Evolutionary conservation across 129 eudicot species (phyloP), one percentile per base, ranked within the genome.

Genomic region (Flaveria sonorensis): DNA sequence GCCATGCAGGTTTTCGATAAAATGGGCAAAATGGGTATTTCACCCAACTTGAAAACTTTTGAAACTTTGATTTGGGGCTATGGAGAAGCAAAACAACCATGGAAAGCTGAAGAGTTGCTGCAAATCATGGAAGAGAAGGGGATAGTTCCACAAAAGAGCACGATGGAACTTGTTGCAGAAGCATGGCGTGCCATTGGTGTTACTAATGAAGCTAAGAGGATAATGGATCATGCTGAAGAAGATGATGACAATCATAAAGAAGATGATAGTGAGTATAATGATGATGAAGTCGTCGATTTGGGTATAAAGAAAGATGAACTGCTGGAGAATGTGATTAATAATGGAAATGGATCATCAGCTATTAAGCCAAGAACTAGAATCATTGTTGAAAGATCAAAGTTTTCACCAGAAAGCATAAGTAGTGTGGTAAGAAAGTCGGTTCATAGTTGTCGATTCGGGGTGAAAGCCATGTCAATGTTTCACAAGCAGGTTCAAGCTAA

Each of bases 51-150:
- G 81, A 95, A 86, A 76, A 95, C 99, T 15, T 87, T 82, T 62
- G 97, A 94, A 28, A 94, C 99, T 8, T 83, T 94, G 6, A 94
- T 94, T 50, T 94, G 99, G 99, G 99, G 99, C 13, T 91, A 73
- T 40, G 92, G 96, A 42, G 97, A 91, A 88, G 90, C 96, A 24
- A 89, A 80, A 81, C 93, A 91, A 56, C 99, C 99, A 32, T 91
- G 93, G 97, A 94, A 94, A 80, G 96, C 89, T 0, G 97, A 94
- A 69, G 97, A 94, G 60, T 52, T 91, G 48, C 81, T 91, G 24
- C 82, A 81, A 21, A 71, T 85, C 9, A 91, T 91, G 94, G 85
- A 84, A 78, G 77, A 74, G 42, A 87, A 77, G 72, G 87, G 96
- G 13, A 82, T 91, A 14, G 39, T 3, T 73, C 88, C 94, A 10